Conservation (phyloP, 139 green algal genomes). For the Trebouxia sp. region DNA sequence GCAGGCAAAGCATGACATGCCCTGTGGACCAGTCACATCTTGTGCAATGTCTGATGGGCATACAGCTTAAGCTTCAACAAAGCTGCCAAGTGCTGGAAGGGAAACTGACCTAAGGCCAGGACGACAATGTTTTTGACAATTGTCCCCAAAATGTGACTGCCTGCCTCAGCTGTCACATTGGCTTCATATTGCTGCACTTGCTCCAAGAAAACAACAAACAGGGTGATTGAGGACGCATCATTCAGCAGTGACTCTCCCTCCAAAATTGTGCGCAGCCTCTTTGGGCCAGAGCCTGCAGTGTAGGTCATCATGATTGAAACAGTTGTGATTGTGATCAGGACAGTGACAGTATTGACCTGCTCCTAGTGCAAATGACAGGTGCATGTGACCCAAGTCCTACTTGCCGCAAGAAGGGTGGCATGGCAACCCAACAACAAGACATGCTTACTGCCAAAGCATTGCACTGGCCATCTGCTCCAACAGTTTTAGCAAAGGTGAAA, state of each 20-base stretch:
- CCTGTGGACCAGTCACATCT: no score
- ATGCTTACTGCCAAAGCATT: no score
- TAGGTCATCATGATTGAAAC: background rate
- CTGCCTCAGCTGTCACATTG: background rate
- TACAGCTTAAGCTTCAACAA: background rate
- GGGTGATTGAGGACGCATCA: conserved; percentile 76
- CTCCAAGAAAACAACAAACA: conserved; percentile 80
- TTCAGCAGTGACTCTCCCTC: conserved; percentile 89
- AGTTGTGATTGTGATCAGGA: no score
- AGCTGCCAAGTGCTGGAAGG: background rate
- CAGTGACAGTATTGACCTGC: no score
- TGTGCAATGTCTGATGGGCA: no score
- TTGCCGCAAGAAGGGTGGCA: no score
- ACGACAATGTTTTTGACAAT: conserved; percentile 43
- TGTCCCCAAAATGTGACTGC: conserved; percentile 32
- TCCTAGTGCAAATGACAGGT: no score
- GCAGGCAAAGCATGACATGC: background rate
- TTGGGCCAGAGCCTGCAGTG: conserved; percentile 65
- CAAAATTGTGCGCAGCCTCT: conserved; percentile 68
- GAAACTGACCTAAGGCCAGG: conserved; percentile 39
- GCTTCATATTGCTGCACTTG: conserved; percentile 34
- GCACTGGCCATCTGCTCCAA: no score
- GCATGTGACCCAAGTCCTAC: no score
- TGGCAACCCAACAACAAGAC: no score
- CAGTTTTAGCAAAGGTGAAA: no score